Evolutionary conservation across 805 yeast species (phyloP), one percentile per base, ranked within the genome.

Genomic region (Hagleromyces aurorensis): DNA sequence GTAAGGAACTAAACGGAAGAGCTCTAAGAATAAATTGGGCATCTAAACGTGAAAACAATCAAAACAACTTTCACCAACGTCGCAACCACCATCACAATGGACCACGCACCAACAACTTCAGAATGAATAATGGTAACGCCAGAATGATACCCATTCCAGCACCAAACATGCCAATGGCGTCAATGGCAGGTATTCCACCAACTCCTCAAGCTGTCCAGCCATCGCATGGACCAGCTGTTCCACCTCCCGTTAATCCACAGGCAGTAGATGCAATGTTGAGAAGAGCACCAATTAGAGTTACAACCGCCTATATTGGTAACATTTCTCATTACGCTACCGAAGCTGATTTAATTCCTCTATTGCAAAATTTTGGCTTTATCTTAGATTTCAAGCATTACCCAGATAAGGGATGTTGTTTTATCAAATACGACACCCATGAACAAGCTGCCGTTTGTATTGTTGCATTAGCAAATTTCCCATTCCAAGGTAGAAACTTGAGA

Each of bases 11-110:
- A 30, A 74, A 77, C 28, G 87, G 87, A 33, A 67, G 94, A 49
- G 71, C 81, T 20, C 72, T 86, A 38, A 70, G 94, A 52, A 72
- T 85, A 48, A 85, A 84, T 56, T 84, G 94, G 93, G 95, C 95
- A 22, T 70, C 81, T 23, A 86, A 78, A 49, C 76, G 75, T 50
- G 75, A 70, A 32, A 59, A 56, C 36, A 54, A 50, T 33, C 52
- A 52, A 35, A 41, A 37, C 18, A 44, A 39, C 29, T 30, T 34
- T 26, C 43, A 35, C 24, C 28, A 25, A 12, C 36, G 36, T 25
- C 36, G 32, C 19, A 36, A 44, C 21, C 40, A 45, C 31, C 33
- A 32, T 19, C 32, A 34, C 12, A 50, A 53, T 32, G 38, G 42
- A 17, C 20, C 16, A 5, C 17, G 23, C 10, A 9, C 21, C n/a